Evolutionary conservation across 2,329 filamentous ascomycete genomes (phyloP).

Genomic region (Macrophomina tecta): DNA sequence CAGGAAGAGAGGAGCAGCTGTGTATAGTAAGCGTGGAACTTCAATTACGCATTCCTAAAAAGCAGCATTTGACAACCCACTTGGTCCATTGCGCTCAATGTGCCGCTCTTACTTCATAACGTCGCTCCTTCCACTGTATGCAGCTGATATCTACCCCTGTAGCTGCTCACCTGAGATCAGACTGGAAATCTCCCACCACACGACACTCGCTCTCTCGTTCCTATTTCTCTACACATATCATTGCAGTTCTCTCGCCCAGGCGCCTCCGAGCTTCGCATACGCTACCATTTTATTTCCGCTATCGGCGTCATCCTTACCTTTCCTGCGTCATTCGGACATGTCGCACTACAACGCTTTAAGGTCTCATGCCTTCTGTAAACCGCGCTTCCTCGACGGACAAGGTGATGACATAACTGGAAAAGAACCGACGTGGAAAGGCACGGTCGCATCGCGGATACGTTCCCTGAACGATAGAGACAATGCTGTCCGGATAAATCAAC

Average conservation of each 20-base stretch:
- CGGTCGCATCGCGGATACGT: constrained; percentile 26
- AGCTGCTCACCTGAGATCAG: not conserved
- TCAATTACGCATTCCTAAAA: constrained; percentile 33
- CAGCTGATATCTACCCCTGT: not conserved
- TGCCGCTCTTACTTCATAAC: not conserved
- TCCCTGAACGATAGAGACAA: constrained; percentile 16
- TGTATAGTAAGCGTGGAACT: constrained; percentile 43
- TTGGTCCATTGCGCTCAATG: constrained; percentile 1
- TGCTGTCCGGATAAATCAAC: not conserved
- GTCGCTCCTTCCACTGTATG: constrained; percentile 8
- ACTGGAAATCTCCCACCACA: not conserved
- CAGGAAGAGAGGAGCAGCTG: constrained; percentile 36
- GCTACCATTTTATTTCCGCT: not conserved
- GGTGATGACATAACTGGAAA: not conserved
- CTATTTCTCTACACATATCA: not conserved
- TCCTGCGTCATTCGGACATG: not conserved
- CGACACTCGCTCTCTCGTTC: not conserved
- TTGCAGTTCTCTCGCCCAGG: not conserved
- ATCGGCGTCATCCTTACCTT: not conserved
- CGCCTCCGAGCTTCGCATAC: not conserved
- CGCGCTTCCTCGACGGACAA: constrained; percentile 22
- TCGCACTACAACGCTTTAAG: not conserved
- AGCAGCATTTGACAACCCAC: constrained; percentile 17
- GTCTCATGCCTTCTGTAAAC: constrained; percentile 5
- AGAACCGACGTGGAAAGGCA: constrained; percentile 6